Evolutionary conservation across 257 asterid genomes (phyloP).

Genomic region (Nicotiana sylvestris): DNA sequence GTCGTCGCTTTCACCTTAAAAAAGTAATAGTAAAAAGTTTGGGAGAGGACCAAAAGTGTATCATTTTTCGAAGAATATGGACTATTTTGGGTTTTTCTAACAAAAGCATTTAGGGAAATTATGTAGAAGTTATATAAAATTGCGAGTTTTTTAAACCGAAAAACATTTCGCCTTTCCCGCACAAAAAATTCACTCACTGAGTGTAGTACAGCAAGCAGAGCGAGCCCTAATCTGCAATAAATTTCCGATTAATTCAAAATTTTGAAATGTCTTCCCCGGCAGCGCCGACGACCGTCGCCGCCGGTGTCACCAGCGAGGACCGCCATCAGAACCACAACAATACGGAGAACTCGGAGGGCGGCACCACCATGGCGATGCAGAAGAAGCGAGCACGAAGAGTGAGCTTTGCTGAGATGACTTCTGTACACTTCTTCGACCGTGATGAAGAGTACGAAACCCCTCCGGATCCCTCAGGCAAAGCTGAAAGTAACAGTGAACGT

Average conservation of each 20-base stretch:
- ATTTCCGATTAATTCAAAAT: background rate
- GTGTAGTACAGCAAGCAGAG: background rate
- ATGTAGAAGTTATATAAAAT: background rate
- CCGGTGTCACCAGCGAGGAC: conserved; percentile 20
- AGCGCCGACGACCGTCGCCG: conserved; percentile 21
- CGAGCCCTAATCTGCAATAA: conserved; percentile 7
- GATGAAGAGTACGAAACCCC: conserved; percentile 73
- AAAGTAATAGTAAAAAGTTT: no score
- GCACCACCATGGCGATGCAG: conserved; percentile 47
- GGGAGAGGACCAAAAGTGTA: no score
- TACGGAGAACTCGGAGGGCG: conserved; percentile 56
- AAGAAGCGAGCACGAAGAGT: conserved; percentile 84
- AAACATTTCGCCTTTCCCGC: conserved; percentile 20
- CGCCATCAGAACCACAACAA: conserved; percentile 23
- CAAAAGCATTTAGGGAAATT: no score
- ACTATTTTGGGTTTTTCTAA: no score
- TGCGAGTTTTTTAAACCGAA: background rate
- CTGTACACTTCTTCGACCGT: conserved; percentile 84
- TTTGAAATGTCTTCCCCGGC: conserved; percentile 44
- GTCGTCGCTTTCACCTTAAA: no score
- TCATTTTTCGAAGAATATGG: no score
- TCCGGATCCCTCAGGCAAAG: conserved; percentile 18
- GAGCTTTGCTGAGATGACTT: conserved; percentile 94
- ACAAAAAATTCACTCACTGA: conserved; percentile 4
- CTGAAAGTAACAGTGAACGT: conserved; percentile 13